phyloP scores from a whole-genome alignment of 2,329 filamentous ascomycete genomes.

The Phoma sp. region DNA sequence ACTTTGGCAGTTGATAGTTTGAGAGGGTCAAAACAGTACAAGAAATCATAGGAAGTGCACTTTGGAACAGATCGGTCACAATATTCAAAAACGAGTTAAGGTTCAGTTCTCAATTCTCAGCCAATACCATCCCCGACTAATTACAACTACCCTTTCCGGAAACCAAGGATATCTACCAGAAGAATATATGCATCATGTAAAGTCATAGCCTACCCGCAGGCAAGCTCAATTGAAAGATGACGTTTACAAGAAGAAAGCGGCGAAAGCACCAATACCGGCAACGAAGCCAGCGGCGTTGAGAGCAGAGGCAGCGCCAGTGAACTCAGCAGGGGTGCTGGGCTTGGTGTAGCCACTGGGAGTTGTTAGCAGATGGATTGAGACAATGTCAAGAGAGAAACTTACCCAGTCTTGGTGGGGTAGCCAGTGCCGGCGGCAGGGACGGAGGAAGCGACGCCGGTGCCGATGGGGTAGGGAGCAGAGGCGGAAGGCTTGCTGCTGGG shows the following conservation, averaged over 20 bases:
- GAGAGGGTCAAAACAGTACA: too few species aligned
- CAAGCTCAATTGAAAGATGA: constrained; percentile 44
- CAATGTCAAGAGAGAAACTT: constrained; percentile 22
- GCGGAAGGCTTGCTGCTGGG: constrained; percentile 25
- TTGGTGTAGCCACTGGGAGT: constrained; percentile 33
- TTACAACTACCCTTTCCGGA: constrained; percentile 39
- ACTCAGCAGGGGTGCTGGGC: constrained; percentile 42
- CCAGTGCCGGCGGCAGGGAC: constrained; percentile 35
- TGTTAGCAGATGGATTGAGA: constrained; percentile 17
- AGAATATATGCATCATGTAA: constrained; percentile 45
- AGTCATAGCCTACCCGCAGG: constrained; percentile 46
- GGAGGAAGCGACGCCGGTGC: constrained; percentile 23
- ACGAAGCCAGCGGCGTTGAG: constrained; percentile 48
- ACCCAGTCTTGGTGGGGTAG: constrained; percentile 41
- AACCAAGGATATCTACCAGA: constrained; percentile 36
- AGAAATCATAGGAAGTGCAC: too few species aligned
- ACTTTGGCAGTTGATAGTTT: too few species aligned
- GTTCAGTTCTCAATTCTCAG: constrained; percentile 31
- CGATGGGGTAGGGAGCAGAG: constrained; percentile 25
- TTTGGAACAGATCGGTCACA: neutral
- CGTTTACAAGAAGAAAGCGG: constrained; percentile 53
- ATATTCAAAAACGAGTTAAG: neutral
- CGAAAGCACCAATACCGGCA: constrained; percentile 51
- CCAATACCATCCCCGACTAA: constrained; percentile 30
- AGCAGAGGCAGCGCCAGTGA: constrained; percentile 48